Base-by-base conservation (phyloP, 805 yeast species). In the Lipomyces yamanashiensis region DNA sequence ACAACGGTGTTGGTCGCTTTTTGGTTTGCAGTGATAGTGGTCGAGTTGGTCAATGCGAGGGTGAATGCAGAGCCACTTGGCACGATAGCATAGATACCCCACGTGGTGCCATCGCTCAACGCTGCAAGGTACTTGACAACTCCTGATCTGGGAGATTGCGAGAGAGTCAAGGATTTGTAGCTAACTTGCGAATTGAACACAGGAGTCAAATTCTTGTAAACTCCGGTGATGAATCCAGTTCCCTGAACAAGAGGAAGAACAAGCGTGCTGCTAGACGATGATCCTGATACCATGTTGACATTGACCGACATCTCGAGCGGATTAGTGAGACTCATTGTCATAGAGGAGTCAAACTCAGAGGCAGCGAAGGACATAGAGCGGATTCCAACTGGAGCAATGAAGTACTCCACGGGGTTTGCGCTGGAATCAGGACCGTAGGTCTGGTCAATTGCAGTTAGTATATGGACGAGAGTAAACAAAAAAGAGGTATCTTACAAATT, bases 51-150 rank as follows among this genome's bases (percentile, higher is more conserved):
- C 78, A 19, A 66, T 41, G 37, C 63, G 58, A 68, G 81, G 2
- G 17, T 9, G 28, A 45, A 45, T 8, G 17, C 17, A 67, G 62
- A 71, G 19, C 67, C 62, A 47, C 59, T 70, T 54, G 78, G 70
- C 40, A 76, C 71, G 62, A 78, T 80, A 17, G 85, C 85, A 70
- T 88, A 90, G 41, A 90, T 76, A n/a, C 85, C 77, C 95, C 96
- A 90, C 15, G 74, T 78, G 15, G 80, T 79, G 39, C 81, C 83
- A 73, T 86, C 85, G 69, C 81, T 81, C 59, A 90, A 78, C 7
- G 78, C 76, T 3, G 83, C 80, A 28, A 78, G 74, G 72, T 85
- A 89, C 73, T 88, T 90, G 60, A 76, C 73, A n/a, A 81, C 72
- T 19, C 80, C 75, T 53, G 80, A 59, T 64, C 80, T 72, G 33